Conservation (phyloP, 2,329 filamentous ascomycete species). For the Torrubiella hemipterigena region DNA sequence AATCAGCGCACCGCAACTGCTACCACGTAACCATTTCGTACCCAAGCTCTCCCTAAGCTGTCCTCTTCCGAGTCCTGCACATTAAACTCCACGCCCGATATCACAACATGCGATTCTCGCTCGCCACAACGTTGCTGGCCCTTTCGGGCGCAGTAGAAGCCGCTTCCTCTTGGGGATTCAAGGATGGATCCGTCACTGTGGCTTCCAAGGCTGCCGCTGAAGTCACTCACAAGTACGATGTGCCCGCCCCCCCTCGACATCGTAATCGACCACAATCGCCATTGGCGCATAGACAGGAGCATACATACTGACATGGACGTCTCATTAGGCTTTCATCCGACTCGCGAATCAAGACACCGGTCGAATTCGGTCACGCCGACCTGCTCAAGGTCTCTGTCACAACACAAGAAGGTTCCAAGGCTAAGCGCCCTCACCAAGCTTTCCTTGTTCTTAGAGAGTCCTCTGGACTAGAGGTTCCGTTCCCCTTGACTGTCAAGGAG, state of each 20-base stretch:
- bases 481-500: slow-evolving; percentile 73
- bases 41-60: slow-evolving; percentile 17
- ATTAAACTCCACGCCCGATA: slow-evolving; percentile 2
- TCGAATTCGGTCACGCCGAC: slow-evolving; percentile 57
- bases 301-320: too few species aligned
- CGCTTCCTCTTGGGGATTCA: slow-evolving; percentile 57
- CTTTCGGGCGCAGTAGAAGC: slow-evolving; percentile 39
- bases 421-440: slow-evolving; percentile 84
- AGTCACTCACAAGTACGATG: too few species aligned
- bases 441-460: slow-evolving; percentile 75
- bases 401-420: slow-evolving; percentile 63
- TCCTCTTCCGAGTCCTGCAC: slow-evolving; percentile 15
- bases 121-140: slow-evolving; percentile 28
- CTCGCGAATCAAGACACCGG: slow-evolving; percentile 46
- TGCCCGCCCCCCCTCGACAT: too few species aligned
- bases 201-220: slow-evolving; percentile 51
- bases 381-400: slow-evolving; percentile 75
- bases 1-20: slow-evolving; percentile 8
- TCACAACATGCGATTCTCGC: slow-evolving; percentile 23
- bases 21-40: slow-evolving; percentile 13
- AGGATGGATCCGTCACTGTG: slow-evolving; percentile 58
- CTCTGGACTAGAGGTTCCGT: slow-evolving; percentile 75
- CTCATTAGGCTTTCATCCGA: slow-evolving; percentile 51
- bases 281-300: too few species aligned
- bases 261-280: too few species aligned